Percentiles rank a stretch among this genome's conserved stretches.
These are phyloP conservation scores for Sanghuangporus sanghuang DNA, from an alignment of 1,284 basidiomycete species.

Conservation along the genomic window DNA sequence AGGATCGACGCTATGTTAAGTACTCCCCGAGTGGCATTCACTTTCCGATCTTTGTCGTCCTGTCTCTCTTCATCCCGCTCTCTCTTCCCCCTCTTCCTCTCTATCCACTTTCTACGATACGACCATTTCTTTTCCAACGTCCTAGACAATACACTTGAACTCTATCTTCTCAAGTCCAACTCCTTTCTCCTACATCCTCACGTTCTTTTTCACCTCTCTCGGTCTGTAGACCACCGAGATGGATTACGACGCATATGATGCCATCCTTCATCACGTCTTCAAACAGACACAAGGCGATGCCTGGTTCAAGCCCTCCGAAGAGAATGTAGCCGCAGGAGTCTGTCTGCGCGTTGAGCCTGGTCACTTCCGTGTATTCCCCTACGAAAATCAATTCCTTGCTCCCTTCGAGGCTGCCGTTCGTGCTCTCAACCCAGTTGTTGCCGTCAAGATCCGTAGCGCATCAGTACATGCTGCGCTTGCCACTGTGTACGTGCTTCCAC, in stretches of 20 bases:
- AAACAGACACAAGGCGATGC: slow-evolving; percentile 65
- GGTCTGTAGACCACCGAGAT: slow-evolving; percentile 30
- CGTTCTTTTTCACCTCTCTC: neutral
- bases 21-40: neutral
- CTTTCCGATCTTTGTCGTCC: neutral
- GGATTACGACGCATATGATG: slow-evolving; percentile 73
- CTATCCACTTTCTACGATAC: neutral
- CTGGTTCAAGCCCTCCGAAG: slow-evolving; percentile 73
- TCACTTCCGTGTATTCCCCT: slow-evolving; percentile 64
- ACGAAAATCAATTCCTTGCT: slow-evolving; percentile 52
- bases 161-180: neutral
- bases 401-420: slow-evolving; percentile 70
- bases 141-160: neutral
- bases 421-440: slow-evolving; percentile 71
- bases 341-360: slow-evolving; percentile 60
- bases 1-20: neutral
- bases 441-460: slow-evolving; percentile 73
- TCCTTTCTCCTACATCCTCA: neutral
- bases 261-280: slow-evolving; percentile 63
- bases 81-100: neutral
- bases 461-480: slow-evolving; percentile 75
- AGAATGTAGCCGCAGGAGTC: slow-evolving; percentile 65
- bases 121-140: neutral
- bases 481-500: slow-evolving; percentile 47
- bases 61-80: neutral